phyloP scores from a whole-genome alignment of 768 basidiomycete genomes.

The Leucocoprinus sp. region DNA sequence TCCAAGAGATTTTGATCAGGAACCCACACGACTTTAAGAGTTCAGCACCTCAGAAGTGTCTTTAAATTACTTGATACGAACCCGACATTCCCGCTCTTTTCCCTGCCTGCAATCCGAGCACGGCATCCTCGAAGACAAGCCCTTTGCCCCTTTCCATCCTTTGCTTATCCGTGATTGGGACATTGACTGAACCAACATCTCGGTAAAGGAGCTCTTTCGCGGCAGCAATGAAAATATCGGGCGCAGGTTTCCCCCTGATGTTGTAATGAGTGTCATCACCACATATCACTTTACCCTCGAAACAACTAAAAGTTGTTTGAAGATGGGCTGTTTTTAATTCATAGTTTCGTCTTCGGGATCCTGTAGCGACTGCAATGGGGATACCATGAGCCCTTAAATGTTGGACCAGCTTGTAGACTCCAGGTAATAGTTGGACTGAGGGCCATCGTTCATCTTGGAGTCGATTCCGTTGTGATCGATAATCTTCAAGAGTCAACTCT shows the following conservation, averaged over 20 bases:
- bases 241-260: slow-evolving; percentile 68
- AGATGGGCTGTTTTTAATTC: slow-evolving; percentile 60
- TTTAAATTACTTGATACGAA: slow-evolving; percentile 22
- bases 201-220: slow-evolving; percentile 51
- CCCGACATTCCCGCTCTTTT: slow-evolving; percentile 84
- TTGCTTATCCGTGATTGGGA: slow-evolving; percentile 25
- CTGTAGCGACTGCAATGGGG: slow-evolving; percentile 78
- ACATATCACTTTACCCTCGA: slow-evolving; percentile 61
- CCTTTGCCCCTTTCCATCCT: slow-evolving; percentile 47
- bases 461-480: slow-evolving; percentile 44
- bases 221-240: slow-evolving; percentile 74
- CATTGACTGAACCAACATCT: slow-evolving; percentile 44
- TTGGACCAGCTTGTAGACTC: slow-evolving; percentile 55
- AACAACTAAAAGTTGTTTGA: slow-evolving; percentile 47
- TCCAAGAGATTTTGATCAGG: slow-evolving; percentile 64
- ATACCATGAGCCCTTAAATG: slow-evolving; percentile 62
- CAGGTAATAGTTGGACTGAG: slow-evolving; percentile 64
- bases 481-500: slow-evolving; percentile 51
- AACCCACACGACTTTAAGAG: slow-evolving; percentile 66
- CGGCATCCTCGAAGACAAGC: slow-evolving; percentile 77
- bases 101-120: slow-evolving; percentile 71
- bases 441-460: slow-evolving; percentile 65
- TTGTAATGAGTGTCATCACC: slow-evolving; percentile 52
- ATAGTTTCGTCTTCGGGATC: slow-evolving; percentile 59
- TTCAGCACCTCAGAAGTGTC: slow-evolving; percentile 3